Evolutionary conservation across 768 basidiomycete genomes (phyloP).

Genomic region (Boletus vinaceobasis): DNA sequence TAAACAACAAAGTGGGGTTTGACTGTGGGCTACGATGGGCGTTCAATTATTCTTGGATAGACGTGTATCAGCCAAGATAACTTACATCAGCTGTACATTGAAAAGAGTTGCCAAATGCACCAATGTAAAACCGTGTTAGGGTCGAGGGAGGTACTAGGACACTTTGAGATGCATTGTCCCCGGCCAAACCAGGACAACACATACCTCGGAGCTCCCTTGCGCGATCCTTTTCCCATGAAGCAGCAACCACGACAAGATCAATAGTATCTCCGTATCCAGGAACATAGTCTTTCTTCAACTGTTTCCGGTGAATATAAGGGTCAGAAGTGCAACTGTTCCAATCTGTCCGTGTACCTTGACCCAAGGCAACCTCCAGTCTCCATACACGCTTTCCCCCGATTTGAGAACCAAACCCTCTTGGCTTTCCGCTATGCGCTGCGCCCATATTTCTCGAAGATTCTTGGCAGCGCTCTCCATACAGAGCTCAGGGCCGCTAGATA

Average conservation of each 20-base stretch:
- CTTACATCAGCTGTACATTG: conserved; percentile 41
- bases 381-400: conserved; percentile 64
- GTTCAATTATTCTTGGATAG: neutral
- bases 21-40: conserved; percentile 33
- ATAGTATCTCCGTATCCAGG: conserved; percentile 77
- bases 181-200: conserved; percentile 2
- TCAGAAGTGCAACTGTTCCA: conserved; percentile 13
- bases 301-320: neutral
- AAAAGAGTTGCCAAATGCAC: conserved; percentile 52
- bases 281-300: conserved; percentile 86
- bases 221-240: conserved; percentile 75
- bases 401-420: conserved; percentile 81
- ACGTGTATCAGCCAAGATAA: neutral
- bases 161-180: neutral
- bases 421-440: conserved; percentile 45
- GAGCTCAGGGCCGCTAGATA: conserved; percentile 29
- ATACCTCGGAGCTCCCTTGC: conserved; percentile 73
- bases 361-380: conserved; percentile 66
- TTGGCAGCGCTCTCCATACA: conserved; percentile 14
- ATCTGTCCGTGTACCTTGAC: conserved; percentile 52
- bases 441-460: conserved; percentile 45
- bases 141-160: conserved; percentile 61
- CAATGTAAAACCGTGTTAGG: conserved; percentile 80
- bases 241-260: conserved; percentile 76
- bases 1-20: conserved; percentile 68